Base-by-base conservation (phyloP, 345 rosid genomes). In the Brassica carinata region DNA sequence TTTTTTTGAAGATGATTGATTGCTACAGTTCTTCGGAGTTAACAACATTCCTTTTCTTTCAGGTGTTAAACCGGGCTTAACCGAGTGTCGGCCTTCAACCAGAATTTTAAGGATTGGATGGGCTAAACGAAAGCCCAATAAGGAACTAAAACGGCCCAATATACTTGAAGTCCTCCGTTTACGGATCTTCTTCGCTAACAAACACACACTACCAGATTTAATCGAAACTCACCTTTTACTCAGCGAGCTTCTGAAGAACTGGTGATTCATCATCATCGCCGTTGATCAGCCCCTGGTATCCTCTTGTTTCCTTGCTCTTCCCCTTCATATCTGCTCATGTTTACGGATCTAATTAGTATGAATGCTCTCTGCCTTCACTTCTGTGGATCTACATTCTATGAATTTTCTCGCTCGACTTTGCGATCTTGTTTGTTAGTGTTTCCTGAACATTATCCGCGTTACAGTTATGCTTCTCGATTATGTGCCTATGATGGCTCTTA, bases 1-100 rank as follows among this genome's bases (percentile, higher is more conserved):
- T 59, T 72, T 3, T 48, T 45, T 8, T 67, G 81, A 77, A 77
- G 81, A 29, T 59, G 84, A 81, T 72, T 81, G 84, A 76, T 77
- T 69, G 71, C 72, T 65, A 76, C 76, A 61, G 14, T 13, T 67
- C 68, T 66, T 34, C 67, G 29, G 33, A 43, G 29, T 14, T 31
- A 45, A 62, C 64, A 74, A 63, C 65, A 74, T 79, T 18, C 30
- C 19, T 58, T 78, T 27, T 17, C 27, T 55, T 40, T 72, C 73
- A 74, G 23, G 27, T n/a, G 61, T 40, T 5, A 40, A 76, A 81
- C 83, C 80, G 77, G 80, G 30, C 18, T 71, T 29, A 80, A 75
- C 79, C 83, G 76, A 74, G 10, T 30, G 3, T 51, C 57, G 17
- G 57, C 5, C 57, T n/a, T n/a, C 57, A 4, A 8, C 1, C 18